Evolutionary conservation across 1,139 yeast species (phyloP), one percentile per base, ranked within the genome.

Genomic region (Pichia kudriavzevii): DNA sequence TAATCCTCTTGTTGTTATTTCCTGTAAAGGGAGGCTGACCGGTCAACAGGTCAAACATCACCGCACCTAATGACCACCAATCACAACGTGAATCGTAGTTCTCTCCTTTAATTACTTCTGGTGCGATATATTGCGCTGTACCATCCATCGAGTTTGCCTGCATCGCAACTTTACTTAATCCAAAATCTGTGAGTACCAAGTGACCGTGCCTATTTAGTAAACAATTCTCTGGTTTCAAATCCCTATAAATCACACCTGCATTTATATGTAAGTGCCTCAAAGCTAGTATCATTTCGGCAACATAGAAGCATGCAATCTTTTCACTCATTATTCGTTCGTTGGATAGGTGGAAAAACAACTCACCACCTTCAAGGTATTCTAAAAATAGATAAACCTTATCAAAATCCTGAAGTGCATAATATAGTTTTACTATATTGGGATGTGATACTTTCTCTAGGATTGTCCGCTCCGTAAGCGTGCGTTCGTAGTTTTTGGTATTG

Each of bases 1-100:
- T 69, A 34, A 91, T 84, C 42, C 75, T 76, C 55, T 83, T 83
- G 52, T 82, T 81, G 53, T 83, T 85, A 42, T 75, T 80, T 3
- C 97, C 98, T 0, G 95, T 84, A 56, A 85, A 88, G 1, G 98
- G 98, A 1, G 98, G 97, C 29, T 81, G 73, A 0, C 98, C 98
- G 0, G 95, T 83, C 26, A 91, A 64, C 64, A 91, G 67, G 56
- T 91, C 97, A 55, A 66, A 85, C 15, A 87, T 69, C 7, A 91
- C 84, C 41, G 96, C 85, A 0, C 98, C 98, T 22, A 91, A 65
- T 0, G 49, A 46, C 94, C 97, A 91, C 94, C 96, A 91, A 56
- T 91, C 98, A 22, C 93, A 95, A 16, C 79, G 72, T 43, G 77
- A 82, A 50, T 84, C 93, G 55, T 91, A 91, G 5, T 77, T 75